Evolutionary conservation across 192 early-diverging fungal genomes (phyloP).

Genomic region (Podila minutissima): DNA sequence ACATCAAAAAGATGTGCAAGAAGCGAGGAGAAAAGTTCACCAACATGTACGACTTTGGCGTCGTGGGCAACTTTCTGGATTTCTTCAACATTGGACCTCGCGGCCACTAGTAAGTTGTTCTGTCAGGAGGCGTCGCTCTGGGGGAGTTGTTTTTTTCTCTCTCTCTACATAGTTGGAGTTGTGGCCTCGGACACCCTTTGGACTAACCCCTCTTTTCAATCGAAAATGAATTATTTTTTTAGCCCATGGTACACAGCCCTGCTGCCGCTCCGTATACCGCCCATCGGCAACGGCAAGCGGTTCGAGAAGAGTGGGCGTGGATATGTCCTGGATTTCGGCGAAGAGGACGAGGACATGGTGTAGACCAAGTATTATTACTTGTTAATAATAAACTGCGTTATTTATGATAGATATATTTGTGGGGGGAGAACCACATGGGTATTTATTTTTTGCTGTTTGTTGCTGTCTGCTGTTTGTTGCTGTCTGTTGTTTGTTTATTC

Average conservation of each 20-base stretch:
- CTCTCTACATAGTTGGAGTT: neutral
- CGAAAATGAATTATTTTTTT: neutral
- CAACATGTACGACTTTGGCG: constrained; percentile 57
- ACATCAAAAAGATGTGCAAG: constrained; percentile 59
- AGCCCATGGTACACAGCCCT: constrained; percentile 63
- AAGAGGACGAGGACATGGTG: constrained; percentile 51
- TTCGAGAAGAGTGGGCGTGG: constrained; percentile 54
- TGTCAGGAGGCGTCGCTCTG: neutral
- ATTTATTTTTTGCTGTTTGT: neutral
- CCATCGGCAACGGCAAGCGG: constrained; percentile 57
- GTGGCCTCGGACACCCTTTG: neutral
- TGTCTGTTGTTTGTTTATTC: too few species aligned
- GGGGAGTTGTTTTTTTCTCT: neutral
- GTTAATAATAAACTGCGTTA: neutral
- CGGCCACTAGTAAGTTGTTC: constrained; percentile 48
- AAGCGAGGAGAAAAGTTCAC: constrained; percentile 57
- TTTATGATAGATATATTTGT: neutral
- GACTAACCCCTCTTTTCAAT: neutral
- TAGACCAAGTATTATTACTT: neutral
- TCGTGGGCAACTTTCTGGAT: constrained; percentile 51
- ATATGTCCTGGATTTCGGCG: constrained; percentile 42
- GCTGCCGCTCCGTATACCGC: constrained; percentile 60
- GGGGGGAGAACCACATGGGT: neutral
- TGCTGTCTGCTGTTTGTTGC: neutral
- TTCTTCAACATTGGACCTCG: constrained; percentile 65